phyloP scores from a whole-genome alignment of 495 filamentous ascomycete genomes.

The Stereocaulon alpinum region DNA sequence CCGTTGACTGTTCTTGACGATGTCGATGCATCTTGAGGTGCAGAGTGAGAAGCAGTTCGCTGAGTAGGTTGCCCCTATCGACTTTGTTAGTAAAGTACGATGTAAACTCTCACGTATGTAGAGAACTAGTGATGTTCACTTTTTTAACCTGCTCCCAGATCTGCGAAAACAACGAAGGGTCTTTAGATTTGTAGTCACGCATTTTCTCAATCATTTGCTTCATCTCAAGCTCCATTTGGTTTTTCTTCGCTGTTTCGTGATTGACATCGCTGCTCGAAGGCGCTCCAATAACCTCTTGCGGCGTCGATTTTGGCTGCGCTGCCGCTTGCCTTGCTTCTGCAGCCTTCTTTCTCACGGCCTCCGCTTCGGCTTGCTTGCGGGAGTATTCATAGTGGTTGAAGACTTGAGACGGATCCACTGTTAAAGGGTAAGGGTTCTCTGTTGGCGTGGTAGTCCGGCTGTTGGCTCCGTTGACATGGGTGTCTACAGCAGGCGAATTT shows the following conservation, averaged over 20 bases:
- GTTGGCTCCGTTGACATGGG: background rate
- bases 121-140: background rate
- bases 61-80: constrained; percentile 12
- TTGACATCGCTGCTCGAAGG: background rate
- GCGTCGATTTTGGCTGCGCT: background rate
- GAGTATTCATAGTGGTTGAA: constrained; percentile 25
- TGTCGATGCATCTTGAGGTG: constrained; percentile 6
- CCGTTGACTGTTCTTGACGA: constrained; percentile 8
- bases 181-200: constrained; percentile 28
- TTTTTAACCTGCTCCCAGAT: constrained; percentile 31
- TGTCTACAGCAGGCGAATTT: background rate
- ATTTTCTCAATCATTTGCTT: constrained; percentile 31
- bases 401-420: constrained; percentile 25
- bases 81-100: background rate
- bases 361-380: constrained; percentile 21
- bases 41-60: constrained; percentile 9
- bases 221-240: constrained; percentile 29
- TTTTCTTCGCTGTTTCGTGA: constrained; percentile 12
- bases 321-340: constrained; percentile 10
- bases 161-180: constrained; percentile 27
- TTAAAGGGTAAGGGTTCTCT: constrained; percentile 7
- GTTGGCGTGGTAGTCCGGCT: background rate
- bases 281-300: background rate
- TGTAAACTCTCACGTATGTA: background rate
- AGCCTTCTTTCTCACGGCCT: constrained; percentile 11